These are phyloP conservation scores for Cucumis hystrix DNA, from an alignment of 306 rosid genomes.

Conservation along the genomic window DNA sequence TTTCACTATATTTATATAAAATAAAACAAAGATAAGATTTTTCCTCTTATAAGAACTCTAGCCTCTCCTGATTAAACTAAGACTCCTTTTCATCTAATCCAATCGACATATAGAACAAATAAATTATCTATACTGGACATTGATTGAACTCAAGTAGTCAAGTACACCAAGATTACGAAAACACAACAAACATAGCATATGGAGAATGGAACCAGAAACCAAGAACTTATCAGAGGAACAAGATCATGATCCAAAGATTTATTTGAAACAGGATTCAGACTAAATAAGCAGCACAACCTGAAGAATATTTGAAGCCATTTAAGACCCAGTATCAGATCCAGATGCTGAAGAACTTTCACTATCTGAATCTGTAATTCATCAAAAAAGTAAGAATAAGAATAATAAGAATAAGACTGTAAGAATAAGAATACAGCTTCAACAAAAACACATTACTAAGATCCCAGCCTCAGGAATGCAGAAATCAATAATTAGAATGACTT, in stretches of 20 bases:
- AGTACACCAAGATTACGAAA: not conserved
- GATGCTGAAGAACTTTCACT: slow-evolving; percentile 92
- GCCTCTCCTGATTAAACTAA: not conserved
- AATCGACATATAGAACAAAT: not conserved
- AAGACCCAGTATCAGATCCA: slow-evolving; percentile 79
- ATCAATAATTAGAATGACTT: not conserved
- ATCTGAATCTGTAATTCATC: slow-evolving; percentile 62
- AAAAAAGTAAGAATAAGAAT: slow-evolving; percentile 7
- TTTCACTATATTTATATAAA: no score
- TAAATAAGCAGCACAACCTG: slow-evolving; percentile 3
- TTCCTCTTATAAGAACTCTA: not conserved
- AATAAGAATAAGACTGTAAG: not conserved
- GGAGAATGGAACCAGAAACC: not conserved
- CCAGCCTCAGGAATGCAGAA: not conserved
- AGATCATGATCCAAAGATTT: not conserved
- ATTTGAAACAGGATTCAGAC: not conserved
- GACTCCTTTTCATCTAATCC: not conserved
- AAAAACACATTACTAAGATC: slow-evolving; percentile 2
- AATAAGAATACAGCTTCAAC: slow-evolving; percentile 8
- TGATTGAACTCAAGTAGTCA: not conserved
- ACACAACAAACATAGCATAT: not conserved
- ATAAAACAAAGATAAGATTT: not conserved
- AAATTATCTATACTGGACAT: not conserved
- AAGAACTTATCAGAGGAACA: not conserved
- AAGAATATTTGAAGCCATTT: slow-evolving; percentile 32